A percentile compares a stretch with the other conserved stretches of the same genome.
These are phyloP conservation scores for Hypsizygus marmoreus DNA, from an alignment of 768 basidiomycete genomes.

Conservation along the genomic window DNA sequence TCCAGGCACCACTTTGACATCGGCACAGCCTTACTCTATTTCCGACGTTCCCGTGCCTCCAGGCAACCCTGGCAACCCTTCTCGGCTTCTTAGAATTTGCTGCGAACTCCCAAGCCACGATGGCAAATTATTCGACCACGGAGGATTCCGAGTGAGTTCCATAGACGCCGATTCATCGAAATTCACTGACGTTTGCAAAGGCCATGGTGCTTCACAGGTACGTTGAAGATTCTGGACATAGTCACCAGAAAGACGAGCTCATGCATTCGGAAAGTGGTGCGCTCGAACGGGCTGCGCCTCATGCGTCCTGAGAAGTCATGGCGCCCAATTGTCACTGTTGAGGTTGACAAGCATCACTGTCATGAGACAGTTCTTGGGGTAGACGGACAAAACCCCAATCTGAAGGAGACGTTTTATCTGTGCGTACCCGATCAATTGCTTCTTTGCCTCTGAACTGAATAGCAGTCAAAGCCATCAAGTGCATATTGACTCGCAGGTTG, in stretches of 20 bases:
- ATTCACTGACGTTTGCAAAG: constrained; percentile 17
- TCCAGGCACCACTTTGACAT: too few relatives aligned
- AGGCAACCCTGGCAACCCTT: too few relatives aligned
- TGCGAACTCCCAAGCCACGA: too few relatives aligned
- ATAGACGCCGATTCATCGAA: neutral
- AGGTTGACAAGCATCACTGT: constrained; percentile 50
- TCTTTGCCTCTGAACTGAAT: neutral
- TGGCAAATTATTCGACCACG: too few relatives aligned
- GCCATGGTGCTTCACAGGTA: constrained; percentile 36
- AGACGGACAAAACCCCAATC: constrained; percentile 73
- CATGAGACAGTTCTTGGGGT: constrained; percentile 62
- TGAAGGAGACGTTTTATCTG: constrained; percentile 55
- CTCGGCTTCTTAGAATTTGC: too few relatives aligned
- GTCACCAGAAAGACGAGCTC: neutral
- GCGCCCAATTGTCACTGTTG: constrained; percentile 65
- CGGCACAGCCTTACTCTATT: too few relatives aligned
- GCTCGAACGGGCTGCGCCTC: constrained; percentile 44
- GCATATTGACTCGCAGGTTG: constrained; percentile 40
- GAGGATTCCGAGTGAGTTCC: constrained; percentile 6
- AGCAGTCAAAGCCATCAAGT: constrained; percentile 38
- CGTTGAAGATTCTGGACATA: neutral
- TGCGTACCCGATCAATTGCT: constrained; percentile 31
- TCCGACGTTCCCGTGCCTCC: too few relatives aligned
- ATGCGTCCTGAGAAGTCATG: constrained; percentile 65
- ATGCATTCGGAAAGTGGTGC: constrained; percentile 34